Evolutionary conservation across 257 asterid species (phyloP), one percentile per base, ranked within the genome.

Genomic region (Scutellaria galericulata): DNA sequence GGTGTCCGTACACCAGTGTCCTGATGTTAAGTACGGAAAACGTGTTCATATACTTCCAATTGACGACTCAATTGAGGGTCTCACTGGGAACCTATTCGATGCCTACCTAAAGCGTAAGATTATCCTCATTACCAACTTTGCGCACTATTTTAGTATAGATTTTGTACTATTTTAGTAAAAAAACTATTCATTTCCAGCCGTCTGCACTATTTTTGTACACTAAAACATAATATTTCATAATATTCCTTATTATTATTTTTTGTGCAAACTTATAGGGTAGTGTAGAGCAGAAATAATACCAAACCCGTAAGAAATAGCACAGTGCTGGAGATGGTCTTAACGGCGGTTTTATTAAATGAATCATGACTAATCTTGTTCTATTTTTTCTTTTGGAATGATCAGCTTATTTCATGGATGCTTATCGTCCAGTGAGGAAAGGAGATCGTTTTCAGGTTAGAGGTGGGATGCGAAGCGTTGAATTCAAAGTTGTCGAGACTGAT

Each of bases 371-470:
- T 47, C 40, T 56, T 11, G n/a, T n/a, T 31, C 18, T 15, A 4
- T 15, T 52, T 31, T 15, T 15, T 40, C 12, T 40, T 58, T 48
- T 63, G n/a, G 7, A 50, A 48, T 6, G 48, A 1, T 54, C 73
- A 83, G 85, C 88, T 15, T 84, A 84, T 72, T 84, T 84, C 71
- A 1, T 84, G 86, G 86, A 81, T 7, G 83, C 86, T 6, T 81
- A 84, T 73, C 85, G 84, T 57, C 88, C 84, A 0, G 73, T 81
- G 73, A 84, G 82, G 52, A 81, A 84, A 51, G 86, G 77, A 0
- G 88, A 84, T 74, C 73, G 61, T 39, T 84, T 84, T 22, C 84
- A 69, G 54, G 81, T 81, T 15, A 67, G 88, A 40, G 88, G 84
- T 12, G 88, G 88, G 66, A 81, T 84, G 84, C 46, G 86, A 70